A percentile compares a stretch with the other conserved stretches of the same genome.
Evolutionary conservation across 257 asterid species (phyloP).

Genomic region (Solanum virginianum): DNA sequence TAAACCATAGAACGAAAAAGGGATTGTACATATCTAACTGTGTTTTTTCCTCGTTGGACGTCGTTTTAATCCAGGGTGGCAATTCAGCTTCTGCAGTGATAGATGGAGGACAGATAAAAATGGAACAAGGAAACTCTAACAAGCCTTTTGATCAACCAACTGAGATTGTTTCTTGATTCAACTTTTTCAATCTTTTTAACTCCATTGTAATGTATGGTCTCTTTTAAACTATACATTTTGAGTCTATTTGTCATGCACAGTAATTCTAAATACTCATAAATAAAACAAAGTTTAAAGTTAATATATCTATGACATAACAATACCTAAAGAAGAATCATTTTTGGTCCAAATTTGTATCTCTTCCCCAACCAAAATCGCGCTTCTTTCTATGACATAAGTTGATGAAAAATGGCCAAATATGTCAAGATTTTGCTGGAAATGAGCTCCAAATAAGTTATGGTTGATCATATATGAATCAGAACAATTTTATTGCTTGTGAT

Average conservation of each 20-base stretch:
- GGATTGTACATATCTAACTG: background rate
- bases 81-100: constrained; percentile 5
- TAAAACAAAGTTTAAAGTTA: background rate
- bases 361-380: background rate
- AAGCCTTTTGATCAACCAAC: constrained; percentile 18
- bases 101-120: constrained; percentile 12
- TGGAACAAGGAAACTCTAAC: constrained; percentile 20
- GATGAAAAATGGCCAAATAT: background rate
- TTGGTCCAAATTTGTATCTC: background rate
- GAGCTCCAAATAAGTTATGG: background rate
- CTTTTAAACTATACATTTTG: background rate
- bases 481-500: background rate
- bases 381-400: background rate
- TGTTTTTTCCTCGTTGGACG: background rate
- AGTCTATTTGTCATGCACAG: background rate
- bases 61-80: constrained; percentile 12
- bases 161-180: constrained; percentile 1
- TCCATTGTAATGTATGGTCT: background rate
- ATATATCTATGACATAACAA: background rate
- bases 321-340: background rate
- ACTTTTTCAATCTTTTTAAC: background rate
- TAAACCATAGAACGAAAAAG: background rate
- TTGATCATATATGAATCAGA: background rate
- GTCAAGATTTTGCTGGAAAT: background rate
- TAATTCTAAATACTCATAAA: background rate